Conservation (phyloP, 2,329 filamentous ascomycete genomes). For the Aspergillus tamarii region DNA sequence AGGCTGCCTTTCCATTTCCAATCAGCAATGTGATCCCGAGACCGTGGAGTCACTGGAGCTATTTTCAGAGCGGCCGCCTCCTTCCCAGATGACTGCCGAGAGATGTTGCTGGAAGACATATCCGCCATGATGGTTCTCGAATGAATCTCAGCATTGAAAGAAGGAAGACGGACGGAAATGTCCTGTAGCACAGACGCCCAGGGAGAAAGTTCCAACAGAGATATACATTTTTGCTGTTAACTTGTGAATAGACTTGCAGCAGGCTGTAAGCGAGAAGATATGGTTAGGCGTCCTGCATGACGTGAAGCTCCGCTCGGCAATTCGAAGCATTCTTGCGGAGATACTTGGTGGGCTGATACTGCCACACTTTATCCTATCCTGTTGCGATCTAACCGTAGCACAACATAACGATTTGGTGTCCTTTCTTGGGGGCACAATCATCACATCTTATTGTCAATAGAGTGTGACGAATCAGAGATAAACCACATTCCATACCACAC, state of each 20-base stretch:
- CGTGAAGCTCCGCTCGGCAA: neutral
- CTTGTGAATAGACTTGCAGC: neutral
- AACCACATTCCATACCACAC: neutral
- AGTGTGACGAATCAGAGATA: rapidly evolving
- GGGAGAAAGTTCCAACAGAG: neutral
- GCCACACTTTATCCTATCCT: too few species aligned
- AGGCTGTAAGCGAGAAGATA: neutral
- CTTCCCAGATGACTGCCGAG: neutral
- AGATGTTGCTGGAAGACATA: neutral
- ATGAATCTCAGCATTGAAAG: neutral
- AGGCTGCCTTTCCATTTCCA: conserved; percentile 21
- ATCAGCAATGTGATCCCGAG: neutral
- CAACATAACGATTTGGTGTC: too few species aligned
- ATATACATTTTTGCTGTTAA: neutral
- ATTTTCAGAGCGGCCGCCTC: neutral
- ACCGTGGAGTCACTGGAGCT: neutral
- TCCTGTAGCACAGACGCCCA: too few species aligned
- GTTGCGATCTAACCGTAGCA: too few species aligned
- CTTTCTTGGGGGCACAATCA: too few species aligned
- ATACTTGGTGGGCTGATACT: neutral
- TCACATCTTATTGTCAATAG: too few species aligned
- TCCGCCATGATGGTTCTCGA: neutral
- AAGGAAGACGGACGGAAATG: neutral
- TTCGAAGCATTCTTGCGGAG: neutral
- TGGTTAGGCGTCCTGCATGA: neutral